Percentiles rank a stretch among this genome's conserved stretches.
Evolutionary conservation across 495 filamentous ascomycete species (phyloP).

Genomic region (Jackrogersella multiformis): DNA sequence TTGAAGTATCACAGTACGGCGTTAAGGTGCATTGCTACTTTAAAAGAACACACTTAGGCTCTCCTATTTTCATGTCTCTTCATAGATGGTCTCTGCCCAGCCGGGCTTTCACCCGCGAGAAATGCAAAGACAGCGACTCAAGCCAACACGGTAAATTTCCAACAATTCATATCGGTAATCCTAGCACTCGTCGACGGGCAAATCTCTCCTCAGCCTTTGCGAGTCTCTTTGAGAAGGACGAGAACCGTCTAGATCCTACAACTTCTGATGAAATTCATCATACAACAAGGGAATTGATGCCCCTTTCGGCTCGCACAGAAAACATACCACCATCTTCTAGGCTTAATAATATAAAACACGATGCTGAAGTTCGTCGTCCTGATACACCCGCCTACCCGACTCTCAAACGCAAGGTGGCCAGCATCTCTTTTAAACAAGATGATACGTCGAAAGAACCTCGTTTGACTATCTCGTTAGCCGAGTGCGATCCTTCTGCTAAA

Average conservation of each 20-base stretch:
- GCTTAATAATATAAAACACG: neutral
- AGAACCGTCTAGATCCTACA: constrained; percentile 18
- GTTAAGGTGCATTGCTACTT: constrained; percentile 28
- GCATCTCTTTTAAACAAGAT: neutral
- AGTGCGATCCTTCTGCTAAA: neutral
- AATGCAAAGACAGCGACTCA: constrained; percentile 27
- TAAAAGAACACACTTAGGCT: constrained; percentile 11
- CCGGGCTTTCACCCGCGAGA: constrained; percentile 35
- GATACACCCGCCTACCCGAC: neutral
- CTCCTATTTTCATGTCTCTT: constrained; percentile 39
- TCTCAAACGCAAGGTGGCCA: neutral
- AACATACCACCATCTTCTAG: constrained; percentile 15
- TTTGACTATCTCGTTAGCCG: neutral
- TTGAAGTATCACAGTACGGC: constrained; percentile 14
- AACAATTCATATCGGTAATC: constrained; percentile 34
- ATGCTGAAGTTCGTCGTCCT: neutral
- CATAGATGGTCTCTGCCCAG: constrained; percentile 44
- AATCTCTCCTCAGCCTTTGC: constrained; percentile 42
- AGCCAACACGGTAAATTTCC: constrained; percentile 18
- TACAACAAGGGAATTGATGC: neutral
- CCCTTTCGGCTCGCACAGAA: constrained; percentile 21
- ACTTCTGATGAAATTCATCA: neutral
- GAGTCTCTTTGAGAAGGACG: constrained; percentile 37
- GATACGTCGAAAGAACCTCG: neutral
- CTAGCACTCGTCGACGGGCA: constrained; percentile 22